A percentile compares a stretch with the other conserved stretches of the same genome.
These are phyloP conservation scores for Scytalidium lignicola DNA, from an alignment of 2,329 filamentous ascomycete genomes.

Conservation along the genomic window DNA sequence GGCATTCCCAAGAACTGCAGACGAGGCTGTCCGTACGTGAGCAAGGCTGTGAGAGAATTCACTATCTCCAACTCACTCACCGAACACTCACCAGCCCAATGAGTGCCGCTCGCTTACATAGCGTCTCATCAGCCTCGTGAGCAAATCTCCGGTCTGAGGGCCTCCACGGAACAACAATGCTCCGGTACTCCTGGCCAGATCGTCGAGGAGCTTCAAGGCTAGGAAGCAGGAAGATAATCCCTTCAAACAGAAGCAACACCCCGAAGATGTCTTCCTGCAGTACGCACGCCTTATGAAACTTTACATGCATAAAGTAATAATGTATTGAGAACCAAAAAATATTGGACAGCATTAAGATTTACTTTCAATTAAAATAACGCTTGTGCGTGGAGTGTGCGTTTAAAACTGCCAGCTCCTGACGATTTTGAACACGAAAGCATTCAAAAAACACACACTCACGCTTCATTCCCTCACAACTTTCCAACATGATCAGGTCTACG, in stretches of 20 bases:
- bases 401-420: not conserved
- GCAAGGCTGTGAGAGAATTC: not conserved
- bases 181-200: not conserved
- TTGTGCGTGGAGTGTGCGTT: no score
- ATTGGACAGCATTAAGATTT: not conserved
- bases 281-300: not conserved
- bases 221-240: not conserved
- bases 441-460: not conserved
- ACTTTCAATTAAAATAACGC: no score
- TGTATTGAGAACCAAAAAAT: not conserved
- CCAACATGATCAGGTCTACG: constrained; percentile 70
- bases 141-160: not conserved
- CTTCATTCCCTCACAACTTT: not conserved
- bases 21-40: no score
- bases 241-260: not conserved
- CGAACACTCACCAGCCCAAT: not conserved
- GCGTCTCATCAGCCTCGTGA: not conserved
- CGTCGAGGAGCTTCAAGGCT: not conserved
- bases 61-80: not conserved
- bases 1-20: no score
- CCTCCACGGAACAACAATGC: not conserved
- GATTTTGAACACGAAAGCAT: not conserved
- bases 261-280: no score
- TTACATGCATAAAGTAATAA: not conserved
- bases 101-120: not conserved